Base-by-base conservation (phyloP, 345 rosid genomes). In the Stellera chamaejasme region DNA sequence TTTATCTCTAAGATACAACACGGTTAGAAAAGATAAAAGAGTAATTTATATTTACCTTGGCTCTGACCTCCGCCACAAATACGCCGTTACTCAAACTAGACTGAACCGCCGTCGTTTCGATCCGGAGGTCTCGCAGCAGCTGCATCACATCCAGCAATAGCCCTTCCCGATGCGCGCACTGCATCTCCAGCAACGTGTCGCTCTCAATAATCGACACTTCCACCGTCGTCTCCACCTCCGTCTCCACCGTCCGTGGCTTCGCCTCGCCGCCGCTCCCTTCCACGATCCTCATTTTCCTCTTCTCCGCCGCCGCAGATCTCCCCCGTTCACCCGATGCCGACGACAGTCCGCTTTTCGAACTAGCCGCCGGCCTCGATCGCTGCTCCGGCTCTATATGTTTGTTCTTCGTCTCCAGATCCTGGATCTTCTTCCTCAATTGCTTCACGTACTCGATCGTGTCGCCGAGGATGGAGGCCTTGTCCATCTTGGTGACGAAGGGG, bases 401-500 rank as follows among this genome's bases (percentile, higher is more conserved):
- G 62, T 75, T 84, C 44, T 60, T 68, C 0, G 77, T 32, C 70
- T 87, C 99, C 3, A 94, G 71, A 54, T 94, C 99, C 63, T 85
- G 90, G 13, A 90, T 76, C 72, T 82, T 87, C 65, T 80, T 82
- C 10, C 82, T 70, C 6, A 94, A 74, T 62, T 94, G 99, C 65
- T 94, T 90, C 72, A 94, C 79, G 61, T 90, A 94, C 73, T 87
- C 95, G 1, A 94, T 94, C 6, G 99, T 85, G 72, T 94, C 99
- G 4, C 96, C 99, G 7, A 94, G 65, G 58, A 94, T 90, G 2
- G 99, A 94, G 4, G 90, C 96, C 78, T 94, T 94, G 75, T 94
- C 99, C 97, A 94, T 87, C 64, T 94, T 90, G 11, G 97, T 90
- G 44, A 94, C 96, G 61, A 90, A 90, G 12, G 99, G 99, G 55